Percentiles rank a stretch among this genome's conserved stretches.
Evolutionary conservation across 179 eudicot genomes (phyloP).

Genomic region (Gypsophila paniculata): DNA sequence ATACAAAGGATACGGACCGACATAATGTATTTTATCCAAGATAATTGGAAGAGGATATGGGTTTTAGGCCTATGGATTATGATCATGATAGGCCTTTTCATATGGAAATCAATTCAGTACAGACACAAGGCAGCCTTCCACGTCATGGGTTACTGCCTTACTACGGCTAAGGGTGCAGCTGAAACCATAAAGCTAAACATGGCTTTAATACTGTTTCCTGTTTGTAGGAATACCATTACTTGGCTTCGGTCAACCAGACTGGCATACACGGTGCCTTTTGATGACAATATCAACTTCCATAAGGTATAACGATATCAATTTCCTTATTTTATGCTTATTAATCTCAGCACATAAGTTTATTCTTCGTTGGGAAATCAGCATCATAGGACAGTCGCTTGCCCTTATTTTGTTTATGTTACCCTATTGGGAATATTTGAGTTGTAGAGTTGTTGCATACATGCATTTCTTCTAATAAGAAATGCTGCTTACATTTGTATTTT

Average conservation of each 20-base stretch:
- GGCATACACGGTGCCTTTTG: conserved; percentile 66
- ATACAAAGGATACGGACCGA: conserved; percentile 53
- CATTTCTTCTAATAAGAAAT: no score
- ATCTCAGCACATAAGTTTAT: neutral
- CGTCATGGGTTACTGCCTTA: conserved; percentile 91
- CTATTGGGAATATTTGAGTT: neutral
- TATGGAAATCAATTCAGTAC: conserved; percentile 85
- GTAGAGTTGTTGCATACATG: neutral
- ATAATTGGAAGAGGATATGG: conserved; percentile 90
- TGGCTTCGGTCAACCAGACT: conserved; percentile 86
- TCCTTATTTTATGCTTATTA: conserved; percentile 9
- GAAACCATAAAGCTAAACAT: conserved; percentile 88
- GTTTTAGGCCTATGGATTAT: conserved; percentile 68
- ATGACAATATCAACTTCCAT: conserved; percentile 95
- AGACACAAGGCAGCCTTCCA: conserved; percentile 62
- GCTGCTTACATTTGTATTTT: no score
- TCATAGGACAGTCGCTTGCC: conserved; percentile 8
- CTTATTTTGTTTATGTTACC: no score
- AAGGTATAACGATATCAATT: conserved; percentile 55
- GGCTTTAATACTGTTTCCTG: conserved; percentile 89
- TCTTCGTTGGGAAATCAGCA: conserved; percentile 15
- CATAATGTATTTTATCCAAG: conserved; percentile 55
- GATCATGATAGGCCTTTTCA: conserved; percentile 68
- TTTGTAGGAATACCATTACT: conserved; percentile 86
- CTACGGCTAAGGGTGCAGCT: conserved; percentile 93